These are phyloP conservation scores for Phaseolus lunatus DNA, from an alignment of 306 rosid species.

Conservation along the genomic window DNA sequence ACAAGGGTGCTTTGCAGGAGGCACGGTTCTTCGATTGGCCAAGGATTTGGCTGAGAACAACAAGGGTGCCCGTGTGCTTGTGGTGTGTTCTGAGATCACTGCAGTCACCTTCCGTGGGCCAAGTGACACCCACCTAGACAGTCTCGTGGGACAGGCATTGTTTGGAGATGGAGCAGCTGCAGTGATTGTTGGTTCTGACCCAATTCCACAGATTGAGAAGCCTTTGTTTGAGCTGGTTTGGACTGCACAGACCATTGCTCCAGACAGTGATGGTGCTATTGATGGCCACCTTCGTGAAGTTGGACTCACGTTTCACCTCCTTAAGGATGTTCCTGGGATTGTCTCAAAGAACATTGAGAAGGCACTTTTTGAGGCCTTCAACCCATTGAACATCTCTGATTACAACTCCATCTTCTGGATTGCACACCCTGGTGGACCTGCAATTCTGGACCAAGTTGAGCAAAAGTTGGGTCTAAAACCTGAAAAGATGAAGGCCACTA, in stretches of 20 bases:
- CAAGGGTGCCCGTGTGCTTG: conserved; percentile 45
- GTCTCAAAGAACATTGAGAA: conserved; percentile 45
- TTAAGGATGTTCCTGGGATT: conserved; percentile 48
- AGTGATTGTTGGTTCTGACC: conserved; percentile 65
- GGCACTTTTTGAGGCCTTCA: conserved; percentile 41
- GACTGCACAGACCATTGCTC: conserved; percentile 70
- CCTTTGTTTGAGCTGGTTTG: conserved; percentile 67
- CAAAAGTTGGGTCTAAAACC: conserved; percentile 30
- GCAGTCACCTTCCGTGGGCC: conserved; percentile 46
- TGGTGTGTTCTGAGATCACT: conserved; percentile 49
- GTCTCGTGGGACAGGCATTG: conserved; percentile 46
- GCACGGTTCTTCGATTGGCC: conserved; percentile 51
- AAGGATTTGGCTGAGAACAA: conserved; percentile 51
- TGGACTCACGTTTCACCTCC: conserved; percentile 45
- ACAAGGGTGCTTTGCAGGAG: conserved; percentile 49
- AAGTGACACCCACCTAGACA: conserved; percentile 43
- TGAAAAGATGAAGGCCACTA: conserved; percentile 48
- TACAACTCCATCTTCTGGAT: conserved; percentile 52
- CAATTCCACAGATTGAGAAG: conserved; percentile 56
- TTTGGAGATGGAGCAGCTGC: conserved; percentile 54
- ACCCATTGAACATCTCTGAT: conserved; percentile 42
- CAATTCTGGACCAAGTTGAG: conserved; percentile 47
- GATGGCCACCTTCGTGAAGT: conserved; percentile 50
- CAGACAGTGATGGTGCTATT: conserved; percentile 65
- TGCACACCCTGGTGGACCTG: conserved; percentile 48